phyloP scores from a whole-genome alignment of 2,329 filamentous ascomycete species.

The Neonectria neomacrospora region DNA sequence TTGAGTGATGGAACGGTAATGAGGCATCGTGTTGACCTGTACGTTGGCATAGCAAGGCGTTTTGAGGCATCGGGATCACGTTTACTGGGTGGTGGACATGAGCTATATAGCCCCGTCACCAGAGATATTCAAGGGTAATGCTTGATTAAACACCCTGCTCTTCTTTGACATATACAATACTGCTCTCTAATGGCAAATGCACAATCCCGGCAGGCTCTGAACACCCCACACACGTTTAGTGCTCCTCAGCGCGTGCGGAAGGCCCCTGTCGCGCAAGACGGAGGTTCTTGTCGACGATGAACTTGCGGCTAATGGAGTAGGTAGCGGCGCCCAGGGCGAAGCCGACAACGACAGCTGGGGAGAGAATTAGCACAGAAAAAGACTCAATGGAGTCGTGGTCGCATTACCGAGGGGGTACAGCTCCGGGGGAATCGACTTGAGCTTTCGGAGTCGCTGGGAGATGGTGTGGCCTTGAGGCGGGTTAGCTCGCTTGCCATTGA shows the following conservation, averaged over 20 bases:
- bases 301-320: slow-evolving; percentile 86
- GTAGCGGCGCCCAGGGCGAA: slow-evolving; percentile 83
- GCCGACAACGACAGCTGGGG: slow-evolving; percentile 82
- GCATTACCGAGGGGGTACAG: slow-evolving; percentile 88
- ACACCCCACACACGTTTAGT: slow-evolving; percentile 37
- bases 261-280: slow-evolving; percentile 79
- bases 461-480: slow-evolving; percentile 84
- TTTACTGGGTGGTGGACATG: slow-evolving; percentile 33
- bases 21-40: slow-evolving; percentile 35
- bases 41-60: slow-evolving; percentile 61
- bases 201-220: slow-evolving; percentile 32
- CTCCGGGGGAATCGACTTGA: slow-evolving; percentile 92
- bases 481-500: slow-evolving; percentile 40
- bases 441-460: slow-evolving; percentile 90
- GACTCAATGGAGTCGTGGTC: slow-evolving; percentile 30
- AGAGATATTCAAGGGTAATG: slow-evolving; percentile 41
- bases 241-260: slow-evolving; percentile 53
- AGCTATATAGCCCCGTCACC: slow-evolving; percentile 41
- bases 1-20: slow-evolving; percentile 59
- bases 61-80: slow-evolving; percentile 44
- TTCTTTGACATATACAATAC: slow-evolving; percentile 45
- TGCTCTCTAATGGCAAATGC: slow-evolving; percentile 32
- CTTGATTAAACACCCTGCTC: slow-evolving; percentile 40
- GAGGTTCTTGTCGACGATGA: slow-evolving; percentile 90
- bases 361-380: slow-evolving; percentile 41